A percentile compares a stretch with the other conserved stretches of the same genome.
Conservation (phyloP, 495 filamentous ascomycete genomes). For the Aspergillus conjunctus region DNA sequence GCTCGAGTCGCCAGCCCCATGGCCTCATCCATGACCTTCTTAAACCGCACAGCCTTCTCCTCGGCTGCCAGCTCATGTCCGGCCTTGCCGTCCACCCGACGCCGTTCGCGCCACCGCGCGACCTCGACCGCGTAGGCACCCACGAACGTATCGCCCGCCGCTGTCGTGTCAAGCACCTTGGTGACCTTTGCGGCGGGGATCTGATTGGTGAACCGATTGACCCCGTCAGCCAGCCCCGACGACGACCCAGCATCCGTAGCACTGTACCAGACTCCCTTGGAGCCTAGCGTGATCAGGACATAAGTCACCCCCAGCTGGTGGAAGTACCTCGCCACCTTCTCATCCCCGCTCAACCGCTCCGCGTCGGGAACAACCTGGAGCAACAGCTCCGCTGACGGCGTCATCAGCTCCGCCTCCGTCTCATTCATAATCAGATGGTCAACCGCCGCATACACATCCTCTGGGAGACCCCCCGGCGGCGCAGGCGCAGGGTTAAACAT, state of each 20-base stretch:
- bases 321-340: constrained; percentile 59
- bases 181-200: constrained; percentile 57
- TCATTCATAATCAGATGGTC: constrained; percentile 88
- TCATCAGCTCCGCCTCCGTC: constrained; percentile 79
- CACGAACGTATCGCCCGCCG: constrained; percentile 92
- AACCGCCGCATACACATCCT: constrained; percentile 66
- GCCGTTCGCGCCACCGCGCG: constrained; percentile 43
- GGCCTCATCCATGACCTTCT: constrained; percentile 57
- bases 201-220: constrained; percentile 40
- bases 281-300: constrained; percentile 80
- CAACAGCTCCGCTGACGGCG: constrained; percentile 42
- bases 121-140: constrained; percentile 79
- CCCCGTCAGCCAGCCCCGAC: constrained; percentile 36
- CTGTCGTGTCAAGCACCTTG: constrained; percentile 89
- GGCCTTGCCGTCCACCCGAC: constrained; percentile 37
- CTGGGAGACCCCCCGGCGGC: constrained; percentile 61
- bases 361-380: constrained; percentile 40
- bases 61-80: constrained; percentile 39
- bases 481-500: constrained; percentile 89
- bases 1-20: constrained; percentile 71
- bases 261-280: constrained; percentile 69
- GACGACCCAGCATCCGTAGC: constrained; percentile 36
- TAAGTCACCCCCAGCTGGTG: constrained; percentile 68
- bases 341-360: constrained; percentile 49
- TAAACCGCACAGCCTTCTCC: constrained; percentile 47